A percentile compares a stretch with the other conserved stretches of the same genome.
Conservation (phyloP, 495 filamentous ascomycete genomes). For the Neurospora terricola region DNA sequence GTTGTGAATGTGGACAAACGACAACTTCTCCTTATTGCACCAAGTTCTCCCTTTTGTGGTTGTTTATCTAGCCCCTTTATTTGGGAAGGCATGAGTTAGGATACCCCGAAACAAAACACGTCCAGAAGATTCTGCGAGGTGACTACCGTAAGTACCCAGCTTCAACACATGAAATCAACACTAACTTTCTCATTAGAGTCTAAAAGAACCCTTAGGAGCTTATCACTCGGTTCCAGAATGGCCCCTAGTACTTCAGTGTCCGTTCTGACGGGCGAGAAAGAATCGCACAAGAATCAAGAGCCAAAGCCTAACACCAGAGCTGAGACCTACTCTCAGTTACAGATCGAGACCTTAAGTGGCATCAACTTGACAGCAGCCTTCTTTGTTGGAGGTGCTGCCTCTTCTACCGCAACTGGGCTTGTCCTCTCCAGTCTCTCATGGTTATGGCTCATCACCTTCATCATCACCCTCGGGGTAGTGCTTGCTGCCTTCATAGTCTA, state of each 20-base stretch:
- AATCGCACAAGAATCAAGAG: not conserved
- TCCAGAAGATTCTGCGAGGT: not conserved
- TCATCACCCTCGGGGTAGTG: not conserved
- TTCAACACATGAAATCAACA: not conserved
- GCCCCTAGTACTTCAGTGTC: not conserved
- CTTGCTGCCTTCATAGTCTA: not conserved
- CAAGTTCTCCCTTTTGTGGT: not conserved
- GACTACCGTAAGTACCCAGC: not conserved
- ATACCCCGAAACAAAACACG: not conserved
- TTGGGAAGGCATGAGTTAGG: not conserved
- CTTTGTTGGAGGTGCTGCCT: slow-evolving; percentile 1
- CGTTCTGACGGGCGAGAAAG: not conserved
- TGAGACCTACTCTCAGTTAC: not conserved
- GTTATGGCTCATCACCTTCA: slow-evolving; percentile 9
- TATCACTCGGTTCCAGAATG: not conserved
- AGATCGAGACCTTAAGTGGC: slow-evolving; percentile 3
- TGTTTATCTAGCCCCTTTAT: not conserved
- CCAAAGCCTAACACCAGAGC: not conserved
- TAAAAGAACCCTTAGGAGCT: not conserved
- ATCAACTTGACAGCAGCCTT: slow-evolving; percentile 7
- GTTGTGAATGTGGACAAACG: not conserved
- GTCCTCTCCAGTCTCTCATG: slow-evolving; percentile 10
- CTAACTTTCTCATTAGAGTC: not conserved
- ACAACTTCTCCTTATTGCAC: not conserved
- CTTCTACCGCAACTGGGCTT: not conserved